Percentiles rank a stretch among this genome's conserved stretches.
These are phyloP conservation scores for Claviceps sp. DNA, from an alignment of 2,329 filamentous ascomycete species.

Conservation along the genomic window DNA sequence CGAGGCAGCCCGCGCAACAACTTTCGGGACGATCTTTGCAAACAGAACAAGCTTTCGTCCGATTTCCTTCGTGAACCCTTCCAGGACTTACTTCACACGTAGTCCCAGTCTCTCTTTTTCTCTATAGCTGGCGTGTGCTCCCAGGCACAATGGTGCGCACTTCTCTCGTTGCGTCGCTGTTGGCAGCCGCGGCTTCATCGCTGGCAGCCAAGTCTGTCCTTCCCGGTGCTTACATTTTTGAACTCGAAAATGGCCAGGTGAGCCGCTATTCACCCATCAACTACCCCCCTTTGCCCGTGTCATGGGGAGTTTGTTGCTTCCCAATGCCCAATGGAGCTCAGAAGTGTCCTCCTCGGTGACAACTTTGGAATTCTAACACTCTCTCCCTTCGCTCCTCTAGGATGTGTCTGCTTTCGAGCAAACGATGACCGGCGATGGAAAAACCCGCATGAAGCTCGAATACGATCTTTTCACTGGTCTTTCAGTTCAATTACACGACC, in stretches of 20 bases:
- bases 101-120: not conserved
- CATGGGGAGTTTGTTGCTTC: not conserved
- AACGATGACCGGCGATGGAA: conserved; percentile 19
- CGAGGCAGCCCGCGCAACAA: not conserved
- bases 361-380: not conserved
- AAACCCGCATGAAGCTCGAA: conserved; percentile 33
- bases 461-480: conserved; percentile 40
- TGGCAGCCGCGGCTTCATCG: conserved; percentile 8
- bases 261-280: conserved; percentile 4
- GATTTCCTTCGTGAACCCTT: not conserved
- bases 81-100: not conserved
- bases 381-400: not conserved
- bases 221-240: conserved; percentile 11
- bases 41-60: no score
- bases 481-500: conserved; percentile 37
- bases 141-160: conserved; percentile 8
- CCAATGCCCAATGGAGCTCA: not conserved
- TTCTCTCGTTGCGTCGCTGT: conserved; percentile 7
- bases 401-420: conserved; percentile 10
- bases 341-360: not conserved
- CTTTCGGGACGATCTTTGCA: no score
- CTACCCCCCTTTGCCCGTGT: not conserved
- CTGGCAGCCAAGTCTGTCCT: conserved; percentile 5
- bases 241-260: conserved; percentile 9
- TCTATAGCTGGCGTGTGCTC: not conserved